Percentiles rank a stretch among this genome's conserved stretches.
Evolutionary conservation across 2,329 filamentous ascomycete genomes (phyloP).

Genomic region (Penicillium sp.): DNA sequence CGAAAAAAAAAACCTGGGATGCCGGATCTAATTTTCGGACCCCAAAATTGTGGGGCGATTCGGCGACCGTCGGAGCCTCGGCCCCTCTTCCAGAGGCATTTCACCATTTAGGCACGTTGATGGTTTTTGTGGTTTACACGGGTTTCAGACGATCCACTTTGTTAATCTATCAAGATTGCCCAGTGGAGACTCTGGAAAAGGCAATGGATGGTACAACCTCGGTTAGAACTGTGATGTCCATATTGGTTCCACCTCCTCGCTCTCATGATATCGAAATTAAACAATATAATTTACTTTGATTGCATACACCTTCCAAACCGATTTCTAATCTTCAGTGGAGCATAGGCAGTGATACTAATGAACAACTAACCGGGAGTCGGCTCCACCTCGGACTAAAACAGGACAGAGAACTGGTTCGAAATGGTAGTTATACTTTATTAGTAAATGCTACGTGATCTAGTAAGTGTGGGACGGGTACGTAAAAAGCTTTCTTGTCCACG

Average conservation of each 20-base stretch:
- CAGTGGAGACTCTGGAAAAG: neutral
- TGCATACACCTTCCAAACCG: neutral
- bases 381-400: neutral
- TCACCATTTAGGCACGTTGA: neutral
- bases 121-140: neutral
- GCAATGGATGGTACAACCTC: neutral
- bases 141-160: neutral
- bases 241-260: neutral
- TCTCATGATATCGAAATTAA: neutral
- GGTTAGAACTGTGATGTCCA: neutral
- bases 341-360: neutral
- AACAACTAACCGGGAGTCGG: neutral
- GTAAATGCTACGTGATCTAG: neutral
- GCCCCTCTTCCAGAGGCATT: neutral
- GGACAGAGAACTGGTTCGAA: neutral
- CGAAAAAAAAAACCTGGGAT: neutral
- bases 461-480: neutral
- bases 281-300: neutral
- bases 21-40: neutral
- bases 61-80: neutral
- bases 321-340: neutral
- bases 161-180: neutral
- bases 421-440: neutral
- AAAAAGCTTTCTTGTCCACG: neutral
- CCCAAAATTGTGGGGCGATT: conserved; percentile 5